phyloP scores from a whole-genome alignment of 768 basidiomycete species.

The Mycena chlorophos region DNA sequence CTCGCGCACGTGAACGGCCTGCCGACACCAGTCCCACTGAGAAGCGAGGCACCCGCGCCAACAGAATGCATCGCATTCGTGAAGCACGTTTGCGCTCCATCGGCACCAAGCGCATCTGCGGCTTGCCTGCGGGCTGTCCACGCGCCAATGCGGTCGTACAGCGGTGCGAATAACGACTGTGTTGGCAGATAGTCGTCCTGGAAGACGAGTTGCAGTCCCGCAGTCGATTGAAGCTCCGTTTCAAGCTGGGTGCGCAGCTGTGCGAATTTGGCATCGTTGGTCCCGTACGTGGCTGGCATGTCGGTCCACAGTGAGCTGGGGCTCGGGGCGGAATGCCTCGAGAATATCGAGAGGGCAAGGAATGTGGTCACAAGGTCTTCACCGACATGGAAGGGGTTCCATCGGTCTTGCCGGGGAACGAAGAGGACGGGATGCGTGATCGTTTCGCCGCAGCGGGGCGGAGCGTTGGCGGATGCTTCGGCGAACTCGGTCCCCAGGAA shows the following conservation, averaged over 20 bases:
- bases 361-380: slow-evolving; percentile 24
- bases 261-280: background rate
- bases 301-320: background rate
- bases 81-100: slow-evolving; percentile 17
- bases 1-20: slow-evolving; percentile 11
- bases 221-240: background rate
- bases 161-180: slow-evolving; percentile 15
- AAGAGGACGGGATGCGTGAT: slow-evolving; percentile 19
- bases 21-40: slow-evolving; percentile 18
- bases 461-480: background rate
- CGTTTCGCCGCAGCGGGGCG: slow-evolving; percentile 1
- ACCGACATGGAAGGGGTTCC: slow-evolving; percentile 25
- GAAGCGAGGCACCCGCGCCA: slow-evolving; percentile 22
- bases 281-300: background rate
- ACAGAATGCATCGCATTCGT: slow-evolving; percentile 18
- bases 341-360: slow-evolving; percentile 18
- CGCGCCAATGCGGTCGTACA: slow-evolving; percentile 19
- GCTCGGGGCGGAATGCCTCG: slow-evolving; percentile 2
- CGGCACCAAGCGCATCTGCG: slow-evolving; percentile 11
- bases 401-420: slow-evolving; percentile 20
- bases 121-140: slow-evolving; percentile 8
- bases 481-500: slow-evolving; percentile 15
- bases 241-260: background rate
- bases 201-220: slow-evolving; percentile 17
- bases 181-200: slow-evolving; percentile 14